Evolutionary conservation across 2,329 filamentous ascomycete genomes (phyloP).

Genomic region (Pyricularia sp.): DNA sequence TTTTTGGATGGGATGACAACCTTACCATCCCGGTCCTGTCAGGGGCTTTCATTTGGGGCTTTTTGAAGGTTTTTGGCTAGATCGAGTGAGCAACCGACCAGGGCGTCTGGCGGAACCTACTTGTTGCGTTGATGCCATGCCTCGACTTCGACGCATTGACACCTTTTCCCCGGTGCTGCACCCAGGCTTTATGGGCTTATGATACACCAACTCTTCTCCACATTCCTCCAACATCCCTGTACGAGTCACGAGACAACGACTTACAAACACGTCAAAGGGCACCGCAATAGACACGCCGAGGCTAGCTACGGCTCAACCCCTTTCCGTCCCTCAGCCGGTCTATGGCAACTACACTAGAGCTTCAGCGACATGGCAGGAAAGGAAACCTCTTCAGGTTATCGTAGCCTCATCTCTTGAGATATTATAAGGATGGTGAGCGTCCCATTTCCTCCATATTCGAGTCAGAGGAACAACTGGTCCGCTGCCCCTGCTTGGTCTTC

Average conservation of each 20-base stretch:
- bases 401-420: neutral
- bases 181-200: neutral
- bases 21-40: slow-evolving; percentile 91
- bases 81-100: neutral
- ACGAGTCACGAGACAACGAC: neutral
- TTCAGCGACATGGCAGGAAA: neutral
- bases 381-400: neutral
- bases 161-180: no score
- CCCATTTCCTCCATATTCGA: neutral
- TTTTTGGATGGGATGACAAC: slow-evolving; percentile 96
- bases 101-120: neutral
- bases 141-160: neutral
- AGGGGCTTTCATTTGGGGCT: slow-evolving; percentile 81
- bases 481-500: neutral
- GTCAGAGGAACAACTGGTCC: neutral
- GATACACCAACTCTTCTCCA: neutral
- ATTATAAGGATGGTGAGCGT: neutral
- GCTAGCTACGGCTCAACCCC: neutral
- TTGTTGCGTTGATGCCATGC: neutral
- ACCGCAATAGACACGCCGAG: neutral
- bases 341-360: neutral
- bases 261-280: neutral
- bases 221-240: neutral
- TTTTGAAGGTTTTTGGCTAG: slow-evolving; percentile 76
- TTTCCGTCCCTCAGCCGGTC: no score